Base-by-base conservation (phyloP, 73 alveolate genomes). In the Stentor roeselii region DNA sequence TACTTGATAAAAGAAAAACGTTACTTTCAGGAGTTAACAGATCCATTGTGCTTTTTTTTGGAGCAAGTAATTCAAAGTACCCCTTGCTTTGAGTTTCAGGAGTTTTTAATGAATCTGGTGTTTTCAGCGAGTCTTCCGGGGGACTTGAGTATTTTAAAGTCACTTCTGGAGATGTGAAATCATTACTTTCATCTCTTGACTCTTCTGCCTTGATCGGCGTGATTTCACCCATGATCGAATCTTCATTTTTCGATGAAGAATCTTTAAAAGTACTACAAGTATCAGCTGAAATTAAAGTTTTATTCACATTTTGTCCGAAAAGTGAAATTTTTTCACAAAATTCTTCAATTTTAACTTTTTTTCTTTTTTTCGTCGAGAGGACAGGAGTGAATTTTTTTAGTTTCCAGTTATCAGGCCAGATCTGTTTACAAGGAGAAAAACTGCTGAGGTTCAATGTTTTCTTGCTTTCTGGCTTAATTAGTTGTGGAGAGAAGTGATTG, bases 211-310 rank as follows among this genome's bases (percentile, higher is more conserved):
- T 50, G 6, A 50, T 50, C 6, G 67, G 67, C 6, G 67, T 50
- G 30, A 50, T 50, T 50, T 50, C 67, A 50, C 67, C 67, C 6
- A 50, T 6, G 21, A 6, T 50, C 21, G 21, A 50, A 50, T 50
- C 67, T 11, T 50, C 67, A 50, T 6, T 50, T 11, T 50, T 6
- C 6, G 67, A 11, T 50, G 67, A 50, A 11, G 6, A 21, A 50
- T 50, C 67, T 50, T 50, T 50, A 50, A 50, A 50, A 50, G 67
- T 11, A 50, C 67, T 50, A 50, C 67, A 50, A 50, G 67, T 50
- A 11, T 50, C 67, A 50, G 6, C 21, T 6, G 30, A 6, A 11
- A 21, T 11, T 50, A 50, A 11, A 11, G 67, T 11, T 50, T 50
- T 50, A 50, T 21, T 50, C 21, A 11, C 30, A 50, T 50, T 50